Base-by-base conservation (phyloP, 306 rosid genomes). In the Vigna mungo region DNA sequence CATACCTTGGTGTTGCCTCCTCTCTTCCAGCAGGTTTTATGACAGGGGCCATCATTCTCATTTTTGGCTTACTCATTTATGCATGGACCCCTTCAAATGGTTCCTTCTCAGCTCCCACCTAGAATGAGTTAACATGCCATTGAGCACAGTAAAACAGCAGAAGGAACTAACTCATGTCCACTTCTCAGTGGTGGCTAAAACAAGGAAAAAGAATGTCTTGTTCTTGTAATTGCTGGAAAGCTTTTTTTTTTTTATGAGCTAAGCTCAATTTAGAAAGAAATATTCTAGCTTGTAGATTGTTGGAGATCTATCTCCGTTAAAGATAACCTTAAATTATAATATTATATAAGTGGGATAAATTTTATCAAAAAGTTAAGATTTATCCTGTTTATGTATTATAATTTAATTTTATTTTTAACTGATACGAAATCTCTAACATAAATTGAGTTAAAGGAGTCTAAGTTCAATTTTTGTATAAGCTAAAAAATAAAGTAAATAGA, bases 1-100 rank as follows among this genome's bases (percentile, higher is more conserved):
- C 98, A 62, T 91, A 87, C 86, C 88, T 93, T 54, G 98, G 91
- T 2, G 89, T 91, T 74, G 87, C 91, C 18, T 86, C 97, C 18
- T 72, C 98, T 46, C 88, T 93, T 80, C 98, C 98, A 4, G 68
- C 85, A 37, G 97, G 98, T 52, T 93, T 93, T 67, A 81, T 89
- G 54, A 89, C 93, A 39, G 98, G 98, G 60, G 87, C 91, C 68
- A 54, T 88, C 23, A 43, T 93, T 76, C 97, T 93, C 20, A 59
- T 87, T 36, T 20, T 82, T 62, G 98, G 98, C 18, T 76, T 91
- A 83, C 81, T 93, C 59, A n/a, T 87, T 54, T 93, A 93, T 87
- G 83, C 96, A 3, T 85, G 97, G 97, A 83, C 89, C 20, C 96
- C 98, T 25, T 80, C 93, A 41, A 66, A 73, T 64, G 85, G 64